Conservation (phyloP, 108 stramenopile genomes). For the Seminavis robusta region DNA sequence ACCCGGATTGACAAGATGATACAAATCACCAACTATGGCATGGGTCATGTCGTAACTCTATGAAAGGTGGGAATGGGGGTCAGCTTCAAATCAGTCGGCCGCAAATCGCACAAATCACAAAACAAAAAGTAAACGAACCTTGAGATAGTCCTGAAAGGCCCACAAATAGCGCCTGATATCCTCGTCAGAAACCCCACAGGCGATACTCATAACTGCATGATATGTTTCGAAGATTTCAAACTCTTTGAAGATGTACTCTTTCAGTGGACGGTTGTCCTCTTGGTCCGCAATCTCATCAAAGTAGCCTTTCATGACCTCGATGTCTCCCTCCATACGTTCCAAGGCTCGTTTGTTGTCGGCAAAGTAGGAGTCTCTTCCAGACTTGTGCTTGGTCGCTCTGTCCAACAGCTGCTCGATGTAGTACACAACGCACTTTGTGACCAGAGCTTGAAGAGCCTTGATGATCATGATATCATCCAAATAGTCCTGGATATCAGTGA, state of each 20-base stretch:
- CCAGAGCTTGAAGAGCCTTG: slow-evolving; percentile 74
- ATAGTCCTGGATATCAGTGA: slow-evolving; percentile 72
- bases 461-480: slow-evolving; percentile 85
- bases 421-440: slow-evolving; percentile 70
- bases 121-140: slow-evolving; percentile 56
- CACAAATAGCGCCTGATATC: slow-evolving; percentile 71
- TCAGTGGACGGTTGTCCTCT: slow-evolving; percentile 61
- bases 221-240: slow-evolving; percentile 76
- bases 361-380: slow-evolving; percentile 50
- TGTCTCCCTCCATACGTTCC: slow-evolving; percentile 73
- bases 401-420: slow-evolving; percentile 66
- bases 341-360: slow-evolving; percentile 48
- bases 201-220: slow-evolving; percentile 67
- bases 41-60: too few species aligned
- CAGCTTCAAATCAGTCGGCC: too few species aligned
- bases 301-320: slow-evolving; percentile 63
- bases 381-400: slow-evolving; percentile 55
- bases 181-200: slow-evolving; percentile 53
- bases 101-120: too few species aligned
- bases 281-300: slow-evolving; percentile 69
- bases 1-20: slow-evolving; percentile 67
- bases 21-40: slow-evolving; percentile 78
- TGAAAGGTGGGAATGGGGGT: too few species aligned
- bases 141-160: slow-evolving; percentile 75
- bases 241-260: slow-evolving; percentile 64